Conservation (phyloP, 2,329 filamentous ascomycete genomes). For the Colletotrichum costaricense region DNA sequence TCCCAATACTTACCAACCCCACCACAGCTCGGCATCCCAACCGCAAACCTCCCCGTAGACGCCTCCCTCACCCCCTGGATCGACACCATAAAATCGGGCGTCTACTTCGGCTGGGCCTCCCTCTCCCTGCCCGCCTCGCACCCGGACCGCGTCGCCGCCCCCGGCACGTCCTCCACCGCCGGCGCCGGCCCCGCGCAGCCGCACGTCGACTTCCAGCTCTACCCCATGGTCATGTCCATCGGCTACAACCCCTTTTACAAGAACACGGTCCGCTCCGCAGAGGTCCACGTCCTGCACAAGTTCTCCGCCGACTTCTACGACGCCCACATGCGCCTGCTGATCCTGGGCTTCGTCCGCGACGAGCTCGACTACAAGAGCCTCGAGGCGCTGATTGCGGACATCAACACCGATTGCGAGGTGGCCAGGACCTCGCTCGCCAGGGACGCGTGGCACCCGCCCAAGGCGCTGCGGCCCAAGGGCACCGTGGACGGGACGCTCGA, state of each 20-base stretch:
- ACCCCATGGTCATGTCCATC: slow-evolving; percentile 92
- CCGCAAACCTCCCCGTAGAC: slow-evolving; percentile 89
- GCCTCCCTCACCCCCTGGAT: slow-evolving; percentile 70
- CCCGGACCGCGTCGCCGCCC: slow-evolving; percentile 48
- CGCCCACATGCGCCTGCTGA: slow-evolving; percentile 79
- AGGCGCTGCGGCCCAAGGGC: slow-evolving; percentile 40
- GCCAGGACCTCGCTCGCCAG: slow-evolving; percentile 78
- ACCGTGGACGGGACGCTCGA: slow-evolving; percentile 47
- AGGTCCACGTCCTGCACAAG: slow-evolving; percentile 87
- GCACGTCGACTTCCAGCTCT: slow-evolving; percentile 57
- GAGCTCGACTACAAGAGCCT: slow-evolving; percentile 89
- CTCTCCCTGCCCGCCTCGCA: slow-evolving; percentile 68
- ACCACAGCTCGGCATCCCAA: slow-evolving; percentile 88
- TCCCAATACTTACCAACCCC: slow-evolving; percentile 4
- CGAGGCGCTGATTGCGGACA: slow-evolving; percentile 89
- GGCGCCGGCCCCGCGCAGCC: slow-evolving; percentile 39
- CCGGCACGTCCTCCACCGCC: slow-evolving; percentile 21
- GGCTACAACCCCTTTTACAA: slow-evolving; percentile 99
- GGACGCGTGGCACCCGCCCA: slow-evolving; percentile 65
- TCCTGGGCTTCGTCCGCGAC: slow-evolving; percentile 88
- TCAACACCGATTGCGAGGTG: slow-evolving; percentile 88
- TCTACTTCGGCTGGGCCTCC: slow-evolving; percentile 94
- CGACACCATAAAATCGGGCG: slow-evolving; percentile 75
- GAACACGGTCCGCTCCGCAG: slow-evolving; percentile 86
- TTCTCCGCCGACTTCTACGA: slow-evolving; percentile 90